These are phyloP conservation scores for Aureobasidium lini DNA, from an alignment of 2,329 filamentous ascomycete genomes.

Conservation along the genomic window DNA sequence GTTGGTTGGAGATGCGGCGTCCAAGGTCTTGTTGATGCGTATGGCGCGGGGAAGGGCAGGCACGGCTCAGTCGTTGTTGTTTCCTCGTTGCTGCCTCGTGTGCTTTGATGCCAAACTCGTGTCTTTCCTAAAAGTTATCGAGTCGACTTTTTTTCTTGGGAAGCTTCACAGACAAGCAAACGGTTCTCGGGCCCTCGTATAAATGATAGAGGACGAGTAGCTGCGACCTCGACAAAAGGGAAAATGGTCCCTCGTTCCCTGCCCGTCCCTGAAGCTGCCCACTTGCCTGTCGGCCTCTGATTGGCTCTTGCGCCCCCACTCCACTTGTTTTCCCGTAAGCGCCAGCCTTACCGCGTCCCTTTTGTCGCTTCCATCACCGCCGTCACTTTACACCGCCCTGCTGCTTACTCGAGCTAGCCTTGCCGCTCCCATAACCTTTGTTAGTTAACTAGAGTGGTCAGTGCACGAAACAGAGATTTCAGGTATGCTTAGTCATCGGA, in stretches of 20 bases:
- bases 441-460: too few species aligned
- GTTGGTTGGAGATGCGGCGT: background rate
- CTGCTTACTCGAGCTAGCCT: background rate
- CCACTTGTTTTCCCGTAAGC: slow-evolving; percentile 9
- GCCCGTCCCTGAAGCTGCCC: background rate
- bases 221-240: background rate
- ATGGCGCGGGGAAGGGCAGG: slow-evolving; percentile 1
- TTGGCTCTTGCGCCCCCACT: background rate
- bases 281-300: background rate
- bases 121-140: background rate
- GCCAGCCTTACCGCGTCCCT: slow-evolving; percentile 2
- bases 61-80: background rate
- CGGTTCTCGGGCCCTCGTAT: background rate
- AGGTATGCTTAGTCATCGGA: too few species aligned
- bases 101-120: background rate
- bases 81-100: background rate
- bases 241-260: background rate
- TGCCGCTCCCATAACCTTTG: background rate
- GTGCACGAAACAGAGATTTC: too few species aligned
- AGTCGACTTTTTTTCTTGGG: background rate
- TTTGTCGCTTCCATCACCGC: background rate
- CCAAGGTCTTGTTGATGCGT: background rate
- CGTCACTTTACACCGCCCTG: background rate
- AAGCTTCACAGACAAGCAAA: background rate
- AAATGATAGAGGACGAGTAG: background rate